Base-by-base conservation (phyloP, 2,329 filamentous ascomycete species). In the Thermomyces lanuginosus region DNA sequence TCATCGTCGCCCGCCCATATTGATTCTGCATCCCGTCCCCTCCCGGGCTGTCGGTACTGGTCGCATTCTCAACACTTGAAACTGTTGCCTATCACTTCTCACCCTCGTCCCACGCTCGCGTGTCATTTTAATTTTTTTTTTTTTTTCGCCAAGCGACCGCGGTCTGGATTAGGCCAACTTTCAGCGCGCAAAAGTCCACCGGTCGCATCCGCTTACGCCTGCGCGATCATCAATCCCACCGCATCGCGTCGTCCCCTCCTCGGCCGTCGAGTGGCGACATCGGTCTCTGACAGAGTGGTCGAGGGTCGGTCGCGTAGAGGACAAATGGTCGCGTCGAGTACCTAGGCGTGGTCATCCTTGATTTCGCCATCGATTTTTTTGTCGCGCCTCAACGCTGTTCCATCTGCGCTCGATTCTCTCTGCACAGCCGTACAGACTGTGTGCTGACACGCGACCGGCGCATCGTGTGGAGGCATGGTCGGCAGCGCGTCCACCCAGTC, bases 401-500 rank as follows among this genome's bases (percentile, higher is more conserved):
- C n/a, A n/a, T n/a, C n/a, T n/a, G 7, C 18, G 8, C 10, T 20
- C 18, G 8, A 20, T 7, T 20, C 7, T 20, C 18, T 7, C 18
- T 28, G 17, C 17, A n/a, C 19, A 10, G 13, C 8, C 25, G 20
- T 12, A 26, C 25, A 16, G 9, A 12, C 25, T 13, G 10, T n/a
- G 10, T 23, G 8, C 10, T 28, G 8, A n/a, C 9, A 27, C 18
- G 25, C 11, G 11, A 28, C 19, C 7, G 18, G 18, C n/a, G 16
- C 8, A 11, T 7, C 8, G 7, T 22, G 34, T 39, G 40, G 39
- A 54, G 50, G 50, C 36, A 55, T 55, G 51, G 52, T 51, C 45
- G 48, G 45, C 41, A 52, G 46, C 42, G 51, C 50, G 36, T 51
- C 50, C 33, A 53, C 43, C 31, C 51, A 53, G 39, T 53, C 51